Conservation (phyloP, 176 grass and related monocot genomes). For the Phragmites australis region DNA sequence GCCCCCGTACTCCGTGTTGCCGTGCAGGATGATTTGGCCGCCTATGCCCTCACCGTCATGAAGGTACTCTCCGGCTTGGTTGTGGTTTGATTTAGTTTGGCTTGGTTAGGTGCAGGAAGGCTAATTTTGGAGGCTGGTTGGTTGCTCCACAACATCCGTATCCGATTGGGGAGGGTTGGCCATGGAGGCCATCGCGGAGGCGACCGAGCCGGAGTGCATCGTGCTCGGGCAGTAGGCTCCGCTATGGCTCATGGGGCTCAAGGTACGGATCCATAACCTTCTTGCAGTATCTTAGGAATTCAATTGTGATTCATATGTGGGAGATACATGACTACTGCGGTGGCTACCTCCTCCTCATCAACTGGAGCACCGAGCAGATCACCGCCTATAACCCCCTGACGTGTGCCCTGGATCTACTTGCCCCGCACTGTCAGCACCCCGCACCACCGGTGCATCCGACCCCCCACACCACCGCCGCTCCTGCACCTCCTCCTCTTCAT, state of each 20-base stretch:
- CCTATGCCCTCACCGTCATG: slow-evolving; percentile 89
- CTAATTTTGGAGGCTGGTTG: slow-evolving; percentile 10
- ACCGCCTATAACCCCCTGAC: no score
- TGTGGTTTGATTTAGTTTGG: not conserved
- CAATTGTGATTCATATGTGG: not conserved
- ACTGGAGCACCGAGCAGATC: no score
- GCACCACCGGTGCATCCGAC: no score
- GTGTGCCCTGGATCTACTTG: no score
- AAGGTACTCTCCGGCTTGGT: slow-evolving; percentile 46
- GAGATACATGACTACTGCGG: no score
- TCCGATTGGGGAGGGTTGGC: slow-evolving; percentile 88
- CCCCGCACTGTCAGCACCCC: no score
- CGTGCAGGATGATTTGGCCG: slow-evolving; percentile 52
- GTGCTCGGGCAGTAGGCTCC: slow-evolving; percentile 82
- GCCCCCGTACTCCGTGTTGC: slow-evolving; percentile 68
- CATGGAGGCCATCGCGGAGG: slow-evolving; percentile 83
- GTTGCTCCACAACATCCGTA: slow-evolving; percentile 67
- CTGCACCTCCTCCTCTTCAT: no score
- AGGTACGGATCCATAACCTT: slow-evolving; percentile 48
- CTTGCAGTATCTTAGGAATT: not conserved
- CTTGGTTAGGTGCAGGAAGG: slow-evolving; percentile 17
- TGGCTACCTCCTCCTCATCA: no score
- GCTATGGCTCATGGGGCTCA: slow-evolving; percentile 82
- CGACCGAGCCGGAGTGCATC: slow-evolving; percentile 88
- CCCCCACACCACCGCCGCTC: no score